Evolutionary conservation across 2,329 filamentous ascomycete genomes (phyloP).

Genomic region (Penicillium sp.): DNA sequence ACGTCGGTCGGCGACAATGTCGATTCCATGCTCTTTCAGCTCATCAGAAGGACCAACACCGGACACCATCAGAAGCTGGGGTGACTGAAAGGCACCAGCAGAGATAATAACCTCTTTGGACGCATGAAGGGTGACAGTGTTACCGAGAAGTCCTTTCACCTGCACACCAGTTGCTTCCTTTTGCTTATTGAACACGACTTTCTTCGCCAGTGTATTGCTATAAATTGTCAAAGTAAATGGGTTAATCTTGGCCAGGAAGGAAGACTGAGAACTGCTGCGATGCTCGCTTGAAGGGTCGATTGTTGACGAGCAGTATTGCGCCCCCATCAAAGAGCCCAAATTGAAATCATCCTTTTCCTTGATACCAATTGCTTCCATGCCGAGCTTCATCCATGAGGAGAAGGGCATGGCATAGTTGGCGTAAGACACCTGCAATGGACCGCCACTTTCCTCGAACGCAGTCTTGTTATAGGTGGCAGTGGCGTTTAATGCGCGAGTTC

Average conservation of each 20-base stretch:
- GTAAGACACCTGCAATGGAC: slow-evolving; percentile 44
- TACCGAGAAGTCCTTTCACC: slow-evolving; percentile 24
- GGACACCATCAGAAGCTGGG: slow-evolving; percentile 53
- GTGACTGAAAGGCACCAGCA: slow-evolving; percentile 54
- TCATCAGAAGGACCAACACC: slow-evolving; percentile 45
- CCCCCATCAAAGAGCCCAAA: slow-evolving; percentile 43
- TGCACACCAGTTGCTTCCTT: slow-evolving; percentile 46
- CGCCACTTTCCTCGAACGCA: slow-evolving; percentile 30
- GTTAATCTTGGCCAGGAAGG: slow-evolving; percentile 33
- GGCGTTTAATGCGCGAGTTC: slow-evolving; percentile 23
- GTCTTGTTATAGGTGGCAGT: slow-evolving; percentile 21
- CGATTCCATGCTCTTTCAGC: slow-evolving; percentile 27
- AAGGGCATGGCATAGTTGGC: slow-evolving; percentile 42
- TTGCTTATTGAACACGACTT: slow-evolving; percentile 41
- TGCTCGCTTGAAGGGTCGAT: slow-evolving; percentile 26
- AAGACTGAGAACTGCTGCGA: slow-evolving; percentile 33
- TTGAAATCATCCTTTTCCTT: slow-evolving; percentile 39
- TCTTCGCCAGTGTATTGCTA: slow-evolving; percentile 43
- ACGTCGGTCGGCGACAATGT: slow-evolving; percentile 27
- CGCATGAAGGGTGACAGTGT: slow-evolving; percentile 42
- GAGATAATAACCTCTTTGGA: slow-evolving; percentile 52
- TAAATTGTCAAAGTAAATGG: slow-evolving; percentile 42
- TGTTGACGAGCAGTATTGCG: slow-evolving; percentile 38
- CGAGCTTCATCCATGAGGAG: slow-evolving; percentile 40
- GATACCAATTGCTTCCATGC: slow-evolving; percentile 45